phyloP scores from a whole-genome alignment of 2,329 filamentous ascomycete genomes.

The Penicillium frequentans region DNA sequence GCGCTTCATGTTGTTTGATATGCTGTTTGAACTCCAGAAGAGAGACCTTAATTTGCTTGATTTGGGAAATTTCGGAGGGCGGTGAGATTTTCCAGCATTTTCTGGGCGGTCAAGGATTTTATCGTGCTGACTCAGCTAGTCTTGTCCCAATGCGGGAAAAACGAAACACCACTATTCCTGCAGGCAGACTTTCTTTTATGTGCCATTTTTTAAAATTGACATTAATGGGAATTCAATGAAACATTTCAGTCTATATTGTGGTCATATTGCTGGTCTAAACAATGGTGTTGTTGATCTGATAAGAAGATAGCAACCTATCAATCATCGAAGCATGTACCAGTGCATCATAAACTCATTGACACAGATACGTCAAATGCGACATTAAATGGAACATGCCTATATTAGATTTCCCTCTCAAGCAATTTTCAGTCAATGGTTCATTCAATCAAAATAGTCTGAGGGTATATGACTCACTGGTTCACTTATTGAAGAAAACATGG shows the following conservation, averaged over 20 bases:
- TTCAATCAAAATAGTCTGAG: background rate
- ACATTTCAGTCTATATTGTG: fast-evolving
- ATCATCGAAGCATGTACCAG: no score
- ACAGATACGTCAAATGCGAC: no score
- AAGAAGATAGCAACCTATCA: background rate
- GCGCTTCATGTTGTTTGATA: conserved; percentile 46
- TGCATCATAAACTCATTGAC: no score
- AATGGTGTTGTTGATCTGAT: no score
- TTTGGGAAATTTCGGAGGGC: conserved; percentile 36
- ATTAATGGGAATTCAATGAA: background rate
- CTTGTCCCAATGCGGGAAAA: background rate
- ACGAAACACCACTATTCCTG: background rate
- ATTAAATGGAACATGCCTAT: background rate
- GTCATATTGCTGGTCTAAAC: no score
- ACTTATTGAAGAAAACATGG: background rate
- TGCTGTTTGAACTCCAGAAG: conserved; percentile 11
- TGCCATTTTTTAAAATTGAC: background rate
- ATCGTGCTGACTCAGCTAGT: background rate
- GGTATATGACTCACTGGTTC: background rate
- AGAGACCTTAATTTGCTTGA: conserved; percentile 8
- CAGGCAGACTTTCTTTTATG: no score
- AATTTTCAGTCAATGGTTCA: background rate
- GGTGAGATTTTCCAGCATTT: conserved; percentile 29
- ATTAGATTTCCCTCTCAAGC: background rate
- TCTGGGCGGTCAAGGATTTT: conserved; percentile 24